A percentile compares a stretch with the other conserved stretches of the same genome.
Evolutionary conservation across 2,329 filamentous ascomycete species (phyloP).

Genomic region (Fusarium clavum): DNA sequence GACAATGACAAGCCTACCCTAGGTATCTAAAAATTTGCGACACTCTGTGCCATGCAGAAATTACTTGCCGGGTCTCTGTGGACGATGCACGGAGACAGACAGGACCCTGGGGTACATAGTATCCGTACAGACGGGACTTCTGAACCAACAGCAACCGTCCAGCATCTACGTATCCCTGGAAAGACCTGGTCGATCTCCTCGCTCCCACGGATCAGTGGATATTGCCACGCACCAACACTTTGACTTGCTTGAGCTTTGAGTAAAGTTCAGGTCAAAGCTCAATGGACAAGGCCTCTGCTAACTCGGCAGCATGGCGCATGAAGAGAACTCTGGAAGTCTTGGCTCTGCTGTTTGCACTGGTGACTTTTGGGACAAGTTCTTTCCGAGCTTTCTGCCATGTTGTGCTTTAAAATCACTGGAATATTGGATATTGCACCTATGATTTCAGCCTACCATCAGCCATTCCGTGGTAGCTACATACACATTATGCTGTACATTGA

Average conservation of each 20-base stretch:
- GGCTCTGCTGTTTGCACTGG: not conserved
- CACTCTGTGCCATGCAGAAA: not conserved
- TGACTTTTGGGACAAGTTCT: not conserved
- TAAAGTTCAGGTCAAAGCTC: not conserved
- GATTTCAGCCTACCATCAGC: not conserved
- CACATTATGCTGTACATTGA: not conserved
- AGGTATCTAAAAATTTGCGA: not conserved
- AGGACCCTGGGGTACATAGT: conserved; percentile 15
- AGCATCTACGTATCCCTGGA: conserved; percentile 29
- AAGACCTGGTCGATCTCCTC: conserved; percentile 37
- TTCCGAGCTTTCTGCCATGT: not conserved
- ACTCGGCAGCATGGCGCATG: not conserved
- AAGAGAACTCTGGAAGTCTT: not conserved
- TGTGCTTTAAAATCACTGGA: not conserved
- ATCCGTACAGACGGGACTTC: not conserved
- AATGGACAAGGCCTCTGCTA: not conserved
- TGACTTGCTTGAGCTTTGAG: conserved; percentile 1
- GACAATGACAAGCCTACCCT: conserved; percentile 9
- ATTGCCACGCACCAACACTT: not conserved
- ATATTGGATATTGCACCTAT: not conserved
- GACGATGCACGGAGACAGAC: not conserved
- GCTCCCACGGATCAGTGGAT: conserved; percentile 9
- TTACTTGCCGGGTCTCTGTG: not conserved
- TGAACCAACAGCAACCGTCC: conserved; percentile 4
- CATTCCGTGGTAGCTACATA: not conserved